A percentile compares a stretch with the other conserved stretches of the same genome.
phyloP scores from a whole-genome alignment of 805 yeast species.

The Wilhelminamyces savonicus region DNA sequence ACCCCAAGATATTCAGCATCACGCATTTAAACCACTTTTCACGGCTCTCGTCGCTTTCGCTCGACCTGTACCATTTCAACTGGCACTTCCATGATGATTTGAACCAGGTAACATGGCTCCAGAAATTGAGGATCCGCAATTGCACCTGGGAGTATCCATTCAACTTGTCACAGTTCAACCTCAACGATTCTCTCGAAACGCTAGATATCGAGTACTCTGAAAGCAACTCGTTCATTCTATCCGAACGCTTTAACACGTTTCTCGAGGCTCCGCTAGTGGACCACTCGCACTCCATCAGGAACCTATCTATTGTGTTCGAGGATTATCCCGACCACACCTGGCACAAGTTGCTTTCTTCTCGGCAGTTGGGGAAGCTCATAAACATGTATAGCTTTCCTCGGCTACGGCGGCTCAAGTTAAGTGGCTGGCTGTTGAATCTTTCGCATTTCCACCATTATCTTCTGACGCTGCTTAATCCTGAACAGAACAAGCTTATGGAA shows the following conservation, averaged over 20 bases:
- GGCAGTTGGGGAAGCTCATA: slow-evolving; percentile 8
- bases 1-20: slow-evolving; percentile 34
- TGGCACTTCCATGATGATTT: slow-evolving; percentile 24
- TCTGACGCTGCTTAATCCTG: no score
- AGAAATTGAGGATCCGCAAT: slow-evolving; percentile 26
- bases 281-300: slow-evolving; percentile 9
- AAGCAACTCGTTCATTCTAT: slow-evolving; percentile 26
- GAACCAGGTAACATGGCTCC: slow-evolving; percentile 7
- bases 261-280: slow-evolving; percentile 13
- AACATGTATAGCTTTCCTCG: slow-evolving; percentile 8
- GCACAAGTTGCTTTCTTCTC: slow-evolving; percentile 6
- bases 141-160: slow-evolving; percentile 59
- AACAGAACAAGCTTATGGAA: no score
- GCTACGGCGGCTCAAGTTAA: slow-evolving; percentile 9
- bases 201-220: slow-evolving; percentile 20
- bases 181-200: slow-evolving; percentile 12
- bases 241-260: slow-evolving; percentile 31
- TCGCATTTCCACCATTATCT: no score
- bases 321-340: slow-evolving; percentile 6
- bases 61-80: slow-evolving; percentile 38
- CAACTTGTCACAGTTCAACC: slow-evolving; percentile 30
- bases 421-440: slow-evolving; percentile 18
- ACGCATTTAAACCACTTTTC: slow-evolving; percentile 36
- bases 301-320: slow-evolving; percentile 8
- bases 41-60: slow-evolving; percentile 22